Evolutionary conservation across 805 yeast species (phyloP).

Genomic region (Candida parachauliodes): DNA sequence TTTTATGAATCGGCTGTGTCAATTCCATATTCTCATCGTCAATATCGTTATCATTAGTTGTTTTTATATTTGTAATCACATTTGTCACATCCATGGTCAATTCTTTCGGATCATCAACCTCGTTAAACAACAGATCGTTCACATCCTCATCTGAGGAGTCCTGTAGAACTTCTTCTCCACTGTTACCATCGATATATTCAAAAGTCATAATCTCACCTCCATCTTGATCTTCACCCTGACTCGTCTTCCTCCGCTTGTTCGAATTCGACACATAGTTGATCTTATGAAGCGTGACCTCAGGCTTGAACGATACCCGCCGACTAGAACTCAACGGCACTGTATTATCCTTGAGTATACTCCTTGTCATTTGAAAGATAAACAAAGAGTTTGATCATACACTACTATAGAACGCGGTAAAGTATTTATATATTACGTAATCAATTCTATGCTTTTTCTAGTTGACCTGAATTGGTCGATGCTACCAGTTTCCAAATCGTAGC

Average conservation of each 20-base stretch:
- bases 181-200: neutral
- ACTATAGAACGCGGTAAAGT: too few relatives aligned
- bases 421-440: constrained; percentile 19
- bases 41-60: constrained; percentile 1
- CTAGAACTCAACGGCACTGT: constrained; percentile 21
- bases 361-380: constrained; percentile 11
- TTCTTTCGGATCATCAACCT: constrained; percentile 12
- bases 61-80: constrained; percentile 5
- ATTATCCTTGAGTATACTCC: constrained; percentile 22
- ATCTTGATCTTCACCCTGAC: neutral
- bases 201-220: neutral
- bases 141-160: constrained; percentile 27
- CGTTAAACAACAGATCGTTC: neutral
- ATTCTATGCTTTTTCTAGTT: constrained; percentile 26
- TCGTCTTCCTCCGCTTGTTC: constrained; percentile 23
- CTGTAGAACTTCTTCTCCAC: constrained; percentile 12
- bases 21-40: constrained; percentile 21
- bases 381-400: too few relatives aligned
- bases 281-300: constrained; percentile 65
- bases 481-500: constrained; percentile 4
- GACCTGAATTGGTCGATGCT: constrained; percentile 9
- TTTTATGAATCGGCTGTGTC: constrained; percentile 12
- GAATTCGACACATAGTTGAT: constrained; percentile 34
- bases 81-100: constrained; percentile 18
- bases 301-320: constrained; percentile 74